Percentiles rank a stretch among this genome's conserved stretches.
phyloP scores from a whole-genome alignment of 768 basidiomycete species.

The Termitomyces sp. region DNA sequence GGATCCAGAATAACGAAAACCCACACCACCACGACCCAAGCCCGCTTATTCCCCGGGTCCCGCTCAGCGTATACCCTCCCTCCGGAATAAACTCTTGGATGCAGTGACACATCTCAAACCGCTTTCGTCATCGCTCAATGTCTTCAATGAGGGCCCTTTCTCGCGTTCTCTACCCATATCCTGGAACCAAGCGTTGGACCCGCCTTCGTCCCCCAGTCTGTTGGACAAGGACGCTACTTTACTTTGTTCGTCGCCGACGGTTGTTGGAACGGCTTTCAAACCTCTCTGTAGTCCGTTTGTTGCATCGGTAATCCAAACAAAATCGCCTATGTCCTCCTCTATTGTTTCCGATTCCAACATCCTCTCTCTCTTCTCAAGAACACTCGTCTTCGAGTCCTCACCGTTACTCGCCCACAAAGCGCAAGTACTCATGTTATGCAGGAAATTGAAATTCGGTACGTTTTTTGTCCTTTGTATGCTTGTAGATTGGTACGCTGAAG shows the following conservation, averaged over 20 bases:
- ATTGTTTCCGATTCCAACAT: constrained; percentile 12
- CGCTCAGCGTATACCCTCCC: too few species aligned
- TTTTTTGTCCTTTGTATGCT: not conserved
- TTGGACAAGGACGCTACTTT: not conserved
- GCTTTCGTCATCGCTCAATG: constrained; percentile 1
- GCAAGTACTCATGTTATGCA: not conserved
- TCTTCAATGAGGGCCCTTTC: constrained; percentile 2
- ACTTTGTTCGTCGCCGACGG: constrained; percentile 3
- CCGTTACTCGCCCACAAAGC: not conserved
- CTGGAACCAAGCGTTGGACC: not conserved
- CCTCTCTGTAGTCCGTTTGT: not conserved
- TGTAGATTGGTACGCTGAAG: not conserved
- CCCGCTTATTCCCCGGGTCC: too few species aligned
- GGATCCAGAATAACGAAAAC: too few species aligned
- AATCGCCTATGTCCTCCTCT: constrained; percentile 21
- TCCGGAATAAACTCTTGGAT: too few species aligned
- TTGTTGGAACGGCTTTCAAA: constrained; percentile 1
- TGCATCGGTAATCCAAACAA: not conserved
- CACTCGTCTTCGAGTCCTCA: constrained; percentile 20
- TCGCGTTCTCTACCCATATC: not conserved
- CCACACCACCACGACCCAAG: too few species aligned
- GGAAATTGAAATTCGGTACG: not conserved
- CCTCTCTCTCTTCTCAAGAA: constrained; percentile 5
- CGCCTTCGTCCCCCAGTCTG: not conserved
- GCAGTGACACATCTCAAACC: constrained; percentile 2